These are phyloP conservation scores for Metarhizium brunneum DNA, from an alignment of 2,329 filamentous ascomycete species.

Conservation along the genomic window DNA sequence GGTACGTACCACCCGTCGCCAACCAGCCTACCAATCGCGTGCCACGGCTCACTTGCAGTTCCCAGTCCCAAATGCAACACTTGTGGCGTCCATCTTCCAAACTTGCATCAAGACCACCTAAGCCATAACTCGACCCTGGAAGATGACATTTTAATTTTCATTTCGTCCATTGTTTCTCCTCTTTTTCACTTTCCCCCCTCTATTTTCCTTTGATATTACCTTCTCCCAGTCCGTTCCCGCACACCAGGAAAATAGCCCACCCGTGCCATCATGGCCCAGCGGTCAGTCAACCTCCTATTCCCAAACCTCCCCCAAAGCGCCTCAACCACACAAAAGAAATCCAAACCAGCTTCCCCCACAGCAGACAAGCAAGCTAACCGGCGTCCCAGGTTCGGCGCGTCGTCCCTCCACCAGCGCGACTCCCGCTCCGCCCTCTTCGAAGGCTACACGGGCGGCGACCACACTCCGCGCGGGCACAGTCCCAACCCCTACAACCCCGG, in stretches of 20 bases:
- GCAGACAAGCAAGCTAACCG: not conserved
- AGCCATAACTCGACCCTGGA: slow-evolving; percentile 5
- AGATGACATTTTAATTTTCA: not conserved
- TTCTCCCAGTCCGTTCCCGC: not conserved
- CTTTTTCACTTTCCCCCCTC: not conserved
- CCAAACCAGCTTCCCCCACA: too few species aligned
- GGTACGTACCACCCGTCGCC: not conserved
- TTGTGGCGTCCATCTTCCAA: not conserved
- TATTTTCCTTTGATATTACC: not conserved
- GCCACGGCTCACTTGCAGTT: not conserved
- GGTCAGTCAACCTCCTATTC: slow-evolving; percentile 12
- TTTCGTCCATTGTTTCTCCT: too few species aligned
- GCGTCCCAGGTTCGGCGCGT: slow-evolving; percentile 50
- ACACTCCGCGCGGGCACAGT: not conserved
- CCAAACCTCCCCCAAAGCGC: not conserved
- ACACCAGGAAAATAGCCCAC: not conserved
- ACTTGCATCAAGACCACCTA: slow-evolving; percentile 9
- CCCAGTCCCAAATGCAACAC: too few species aligned
- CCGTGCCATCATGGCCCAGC: slow-evolving; percentile 22
- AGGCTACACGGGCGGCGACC: slow-evolving; percentile 33
- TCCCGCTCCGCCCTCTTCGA: slow-evolving; percentile 66
- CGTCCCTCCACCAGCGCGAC: slow-evolving; percentile 64
- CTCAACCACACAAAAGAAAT: too few species aligned
- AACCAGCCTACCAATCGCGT: not conserved
- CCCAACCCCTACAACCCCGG: not conserved